Evolutionary conservation across 306 rosid genomes (phyloP).

Genomic region (Cicer cuneatum): DNA sequence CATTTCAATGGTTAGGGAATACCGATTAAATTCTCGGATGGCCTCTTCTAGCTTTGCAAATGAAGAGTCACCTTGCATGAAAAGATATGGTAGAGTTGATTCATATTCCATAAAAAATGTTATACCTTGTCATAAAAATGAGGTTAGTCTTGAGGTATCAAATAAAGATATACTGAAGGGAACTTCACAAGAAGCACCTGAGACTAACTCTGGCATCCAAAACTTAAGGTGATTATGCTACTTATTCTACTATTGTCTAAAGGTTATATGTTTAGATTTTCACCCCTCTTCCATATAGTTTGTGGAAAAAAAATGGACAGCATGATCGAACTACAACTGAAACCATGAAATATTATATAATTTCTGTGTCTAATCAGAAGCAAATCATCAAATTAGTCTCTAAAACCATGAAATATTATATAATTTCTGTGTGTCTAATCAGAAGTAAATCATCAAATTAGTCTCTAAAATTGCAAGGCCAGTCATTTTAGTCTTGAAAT

Average conservation of each 20-base stretch:
- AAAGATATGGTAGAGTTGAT: conserved; percentile 41
- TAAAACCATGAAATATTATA: too few species aligned
- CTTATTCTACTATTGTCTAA: neutral
- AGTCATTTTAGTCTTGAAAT: too few species aligned
- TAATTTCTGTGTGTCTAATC: too few species aligned
- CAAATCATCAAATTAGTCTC: too few species aligned
- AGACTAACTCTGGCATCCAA: conserved; percentile 42
- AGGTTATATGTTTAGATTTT: neutral
- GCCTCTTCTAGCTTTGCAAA: conserved; percentile 44
- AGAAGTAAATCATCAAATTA: too few species aligned
- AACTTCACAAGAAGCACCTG: conserved; percentile 40
- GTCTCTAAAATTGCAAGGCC: too few species aligned
- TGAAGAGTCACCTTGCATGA: conserved; percentile 44
- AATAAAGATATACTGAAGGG: conserved; percentile 42
- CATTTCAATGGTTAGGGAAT: conserved; percentile 57
- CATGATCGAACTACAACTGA: too few species aligned
- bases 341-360: too few species aligned
- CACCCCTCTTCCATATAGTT: too few species aligned
- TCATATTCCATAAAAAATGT: conserved; percentile 46
- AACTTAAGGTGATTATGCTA: conserved; percentile 55
- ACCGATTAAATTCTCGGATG: conserved; percentile 49
- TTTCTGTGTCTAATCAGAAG: too few species aligned
- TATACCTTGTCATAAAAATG: conserved; percentile 32
- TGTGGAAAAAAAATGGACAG: too few species aligned
- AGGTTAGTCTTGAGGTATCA: conserved; percentile 40